A percentile compares a stretch with the other conserved stretches of the same genome.
Conservation (phyloP, 2,329 filamentous ascomycete genomes). For the Diaporthe velutina region DNA sequence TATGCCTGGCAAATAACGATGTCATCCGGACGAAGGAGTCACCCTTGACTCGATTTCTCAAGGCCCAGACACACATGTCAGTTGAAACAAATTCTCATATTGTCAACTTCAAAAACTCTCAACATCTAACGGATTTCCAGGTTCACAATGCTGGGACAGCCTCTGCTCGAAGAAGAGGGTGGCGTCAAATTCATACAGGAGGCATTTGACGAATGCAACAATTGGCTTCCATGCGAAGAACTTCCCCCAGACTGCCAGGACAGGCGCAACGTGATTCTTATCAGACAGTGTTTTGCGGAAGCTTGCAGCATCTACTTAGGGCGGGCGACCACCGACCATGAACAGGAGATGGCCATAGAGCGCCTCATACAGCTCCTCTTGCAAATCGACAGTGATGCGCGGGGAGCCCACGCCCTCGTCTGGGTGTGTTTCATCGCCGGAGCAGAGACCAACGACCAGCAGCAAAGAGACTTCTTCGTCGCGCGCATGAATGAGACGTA, state of each 20-base stretch:
- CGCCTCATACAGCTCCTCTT: neutral
- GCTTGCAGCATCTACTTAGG: slow-evolving; percentile 13
- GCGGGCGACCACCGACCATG: neutral
- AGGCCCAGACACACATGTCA: slow-evolving; percentile 4
- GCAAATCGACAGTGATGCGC: neutral
- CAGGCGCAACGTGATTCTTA: neutral
- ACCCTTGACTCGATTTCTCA: neutral
- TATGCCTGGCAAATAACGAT: neutral
- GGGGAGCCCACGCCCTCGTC: neutral
- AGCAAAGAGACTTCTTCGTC: slow-evolving; percentile 16
- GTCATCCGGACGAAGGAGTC: neutral
- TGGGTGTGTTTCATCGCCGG: slow-evolving; percentile 16
- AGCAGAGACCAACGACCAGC: neutral
- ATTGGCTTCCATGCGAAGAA: slow-evolving; percentile 4
- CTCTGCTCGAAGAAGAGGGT: neutral
- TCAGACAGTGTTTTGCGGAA: slow-evolving; percentile 12
- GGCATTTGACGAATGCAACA: neutral
- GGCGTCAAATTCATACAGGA: neutral
- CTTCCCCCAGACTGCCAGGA: slow-evolving; percentile 2
- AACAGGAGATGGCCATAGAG: neutral
- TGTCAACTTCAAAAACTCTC: fast-evolving
- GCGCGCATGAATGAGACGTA: slow-evolving; percentile 7
- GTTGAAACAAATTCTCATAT: neutral
- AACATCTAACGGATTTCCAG: neutral
- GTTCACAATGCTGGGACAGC: slow-evolving; percentile 24